Base-by-base conservation (phyloP, 139 green algal genomes). In the Tetradesmus obliquus region DNA sequence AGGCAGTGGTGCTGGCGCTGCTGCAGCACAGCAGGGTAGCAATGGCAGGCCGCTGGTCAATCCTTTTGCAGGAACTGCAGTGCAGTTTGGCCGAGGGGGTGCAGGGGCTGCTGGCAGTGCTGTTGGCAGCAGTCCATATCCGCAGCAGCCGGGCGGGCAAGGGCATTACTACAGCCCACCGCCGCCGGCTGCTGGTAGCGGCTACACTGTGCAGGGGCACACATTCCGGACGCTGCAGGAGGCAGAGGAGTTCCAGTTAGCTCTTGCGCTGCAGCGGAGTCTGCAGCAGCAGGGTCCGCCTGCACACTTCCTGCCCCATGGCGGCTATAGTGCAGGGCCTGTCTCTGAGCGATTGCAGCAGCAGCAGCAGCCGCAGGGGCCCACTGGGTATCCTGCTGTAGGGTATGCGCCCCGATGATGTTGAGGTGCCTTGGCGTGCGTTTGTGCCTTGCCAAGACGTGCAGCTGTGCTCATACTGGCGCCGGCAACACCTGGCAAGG, bases 201-300 rank as follows among this genome's bases (percentile, higher is more conserved):
- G 88, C 19, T 91, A 91, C 45, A 71, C 55, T 17, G 88, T 91
- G 55, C 24, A 76, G 24, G 88, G 88, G 22, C 55, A 55, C 7
- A 91, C 76, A 32, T 91, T 91, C 57, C 15, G 76, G 17, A 91
- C 88, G 54, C 13, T 55, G 55, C 32, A 87, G 13, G 88, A 91
- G 58, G 88, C 88, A 19, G 88, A 91, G 55, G 88, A 91, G n/a
- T 91, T 85, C 60, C 79, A 86, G 76, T 58, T 91, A 45, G 88
- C 88, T 15, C 76, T 91, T 2, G 88, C 88, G 19, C 45, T 91
- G 88, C 79, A 86, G 79, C 88, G 79, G 10, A 87, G 76, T 55
- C n/a, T 91, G 57, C 74, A 86, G 88, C 76, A 91, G 88, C 15
- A 54, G 32, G 57, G 88, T 3, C 69, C 69, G 8, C 86, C 71